Evolutionary conservation across 768 basidiomycete genomes (phyloP), one percentile per base, ranked within the genome.

Genomic region (Suillus fuscotomentosus): DNA sequence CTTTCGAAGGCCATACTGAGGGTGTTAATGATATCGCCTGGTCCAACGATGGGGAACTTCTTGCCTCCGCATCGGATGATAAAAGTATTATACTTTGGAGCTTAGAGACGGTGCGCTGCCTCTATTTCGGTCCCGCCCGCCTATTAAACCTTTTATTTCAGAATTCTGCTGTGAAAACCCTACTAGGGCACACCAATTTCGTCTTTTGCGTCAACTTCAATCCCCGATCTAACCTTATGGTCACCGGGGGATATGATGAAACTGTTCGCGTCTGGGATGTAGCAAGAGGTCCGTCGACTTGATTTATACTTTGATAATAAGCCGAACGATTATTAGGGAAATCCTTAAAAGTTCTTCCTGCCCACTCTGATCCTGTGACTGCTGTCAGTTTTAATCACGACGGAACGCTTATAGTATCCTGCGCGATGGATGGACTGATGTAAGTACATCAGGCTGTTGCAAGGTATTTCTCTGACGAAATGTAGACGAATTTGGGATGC

Each of bases 181-280:
- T 99, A 14, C 82, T 83, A 51, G 92, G 93, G 0, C 97, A 99
- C 71, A 95, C 95, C 11, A 95, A 92, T 71, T 94, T 94, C 65
- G 95, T 99, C 2, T 95, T 97, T 71, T 96, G 95, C 67, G 83
- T 98, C 24, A 92, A 94, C 71, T 99, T 90, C 77, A 95, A 92
- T 69, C 95, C 94, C 1, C 85, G 88, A 72, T 92, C 92, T 0
- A 96, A 95, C 74, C 79, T 99, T 41, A 80, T 99, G 61, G 97
- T 92, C 17, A 96, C 94, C 24, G 97, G 97, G 38, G 92, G 92
- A 1, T 96, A 92, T 71, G 97, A 99, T 70, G 97, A 99, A 80
- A 95, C 92, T 17, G 92, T 99, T 20, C 86, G 94, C 56, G 84
- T 99, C n/a, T 99, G 97, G 97, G 96, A 99, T 74, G 89, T 97